phyloP scores from a whole-genome alignment of 495 filamentous ascomycete species.

The Neurospora tetrasperma region DNA sequence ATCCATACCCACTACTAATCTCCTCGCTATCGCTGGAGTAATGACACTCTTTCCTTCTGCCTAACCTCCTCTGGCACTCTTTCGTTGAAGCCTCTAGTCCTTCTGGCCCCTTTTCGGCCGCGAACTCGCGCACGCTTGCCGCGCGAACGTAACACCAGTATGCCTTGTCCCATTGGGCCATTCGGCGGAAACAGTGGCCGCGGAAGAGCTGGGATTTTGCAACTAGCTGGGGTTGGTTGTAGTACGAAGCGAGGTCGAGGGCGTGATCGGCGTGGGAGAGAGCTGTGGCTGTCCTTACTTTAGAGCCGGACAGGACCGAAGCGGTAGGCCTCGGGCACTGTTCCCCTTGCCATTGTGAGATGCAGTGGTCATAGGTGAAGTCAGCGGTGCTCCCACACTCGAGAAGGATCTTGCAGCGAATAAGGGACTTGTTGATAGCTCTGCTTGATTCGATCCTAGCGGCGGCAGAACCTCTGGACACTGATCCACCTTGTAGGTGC shows the following conservation, averaged over 20 bases:
- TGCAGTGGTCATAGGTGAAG: background rate
- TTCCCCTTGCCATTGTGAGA: background rate
- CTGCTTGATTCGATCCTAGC: background rate
- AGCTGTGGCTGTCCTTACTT: background rate
- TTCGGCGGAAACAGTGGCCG: background rate
- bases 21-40: background rate
- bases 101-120: background rate
- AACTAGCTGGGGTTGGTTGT: background rate
- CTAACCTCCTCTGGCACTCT: background rate
- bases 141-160: constrained; percentile 1
- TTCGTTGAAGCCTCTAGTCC: background rate
- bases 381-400: background rate
- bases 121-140: constrained; percentile 1
- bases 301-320: background rate
- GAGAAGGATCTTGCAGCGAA: background rate
- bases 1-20: background rate
- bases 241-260: background rate
- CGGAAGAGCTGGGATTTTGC: background rate
- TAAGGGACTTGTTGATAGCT: background rate
- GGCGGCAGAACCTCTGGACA: background rate
- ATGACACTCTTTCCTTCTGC: background rate
- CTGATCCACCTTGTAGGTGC: background rate
- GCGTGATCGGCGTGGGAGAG: background rate
- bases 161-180: background rate
- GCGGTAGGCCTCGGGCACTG: background rate